A percentile compares a stretch with the other conserved stretches of the same genome.
Conservation (phyloP, 441 rosid species). For the Jatropha podagrica region DNA sequence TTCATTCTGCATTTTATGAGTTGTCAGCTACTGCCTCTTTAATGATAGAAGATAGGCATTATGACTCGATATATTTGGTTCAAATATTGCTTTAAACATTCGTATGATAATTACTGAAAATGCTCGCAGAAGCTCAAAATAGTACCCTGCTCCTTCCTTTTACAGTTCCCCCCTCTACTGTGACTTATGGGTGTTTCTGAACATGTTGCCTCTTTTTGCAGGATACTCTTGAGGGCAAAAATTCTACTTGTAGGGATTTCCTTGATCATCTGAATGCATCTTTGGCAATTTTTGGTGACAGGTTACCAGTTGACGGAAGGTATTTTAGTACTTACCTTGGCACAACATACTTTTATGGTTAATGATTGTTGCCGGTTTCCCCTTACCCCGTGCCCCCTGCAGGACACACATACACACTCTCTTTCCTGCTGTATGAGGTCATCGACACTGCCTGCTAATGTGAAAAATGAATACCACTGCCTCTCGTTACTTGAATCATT, state of each 20-base stretch:
- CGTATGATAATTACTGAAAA: not conserved
- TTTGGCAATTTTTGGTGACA: slow-evolving; percentile 60
- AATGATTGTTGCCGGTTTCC: not conserved
- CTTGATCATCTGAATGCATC: slow-evolving; percentile 65
- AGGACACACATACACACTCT: too few relatives aligned
- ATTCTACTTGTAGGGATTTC: slow-evolving; percentile 60
- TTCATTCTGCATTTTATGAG: not conserved
- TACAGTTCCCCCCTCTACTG: not conserved
- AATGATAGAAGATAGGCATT: not conserved
- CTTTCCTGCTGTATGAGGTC: not conserved
- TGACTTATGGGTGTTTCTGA: slow-evolving; percentile 17
- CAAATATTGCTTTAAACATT: not conserved
- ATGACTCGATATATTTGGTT: not conserved
- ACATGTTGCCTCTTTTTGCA: slow-evolving; percentile 36
- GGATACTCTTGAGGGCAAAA: slow-evolving; percentile 72
- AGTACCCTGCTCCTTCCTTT: not conserved
- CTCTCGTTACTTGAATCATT: not conserved
- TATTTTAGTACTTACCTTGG: slow-evolving; percentile 21
- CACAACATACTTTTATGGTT: not conserved
- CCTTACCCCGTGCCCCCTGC: too few relatives aligned
- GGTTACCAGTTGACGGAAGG: slow-evolving; percentile 73
- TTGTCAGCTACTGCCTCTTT: not conserved
- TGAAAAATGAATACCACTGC: not conserved
- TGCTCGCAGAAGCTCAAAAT: not conserved
- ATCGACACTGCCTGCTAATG: not conserved